These are phyloP conservation scores for Rhizoclosmatium globosum DNA, from an alignment of 192 early-diverging fungal species.

Conservation along the genomic window DNA sequence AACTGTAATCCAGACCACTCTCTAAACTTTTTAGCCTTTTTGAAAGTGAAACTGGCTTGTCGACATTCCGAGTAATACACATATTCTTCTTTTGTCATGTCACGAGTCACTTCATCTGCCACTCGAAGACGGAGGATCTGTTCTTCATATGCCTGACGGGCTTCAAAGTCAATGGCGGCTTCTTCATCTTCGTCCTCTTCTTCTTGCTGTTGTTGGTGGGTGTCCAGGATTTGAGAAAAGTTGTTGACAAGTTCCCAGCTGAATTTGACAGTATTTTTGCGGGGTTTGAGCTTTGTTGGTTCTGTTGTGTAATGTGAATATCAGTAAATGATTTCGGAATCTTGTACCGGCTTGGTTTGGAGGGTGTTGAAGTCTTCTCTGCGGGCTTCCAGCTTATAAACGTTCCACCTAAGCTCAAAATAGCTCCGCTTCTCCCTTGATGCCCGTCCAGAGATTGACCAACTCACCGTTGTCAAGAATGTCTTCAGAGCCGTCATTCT, in stretches of 20 bases:
- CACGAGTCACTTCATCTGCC: constrained; percentile 91
- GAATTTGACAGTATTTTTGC: constrained; percentile 83
- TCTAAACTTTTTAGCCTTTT: constrained; percentile 90
- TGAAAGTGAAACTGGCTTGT: constrained; percentile 97
- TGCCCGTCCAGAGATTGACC: background rate
- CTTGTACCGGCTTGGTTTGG: too few relatives aligned
- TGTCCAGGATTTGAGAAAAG: constrained; percentile 74
- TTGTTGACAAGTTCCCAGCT: constrained; percentile 91
- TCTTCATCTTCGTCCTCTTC: constrained; percentile 83
- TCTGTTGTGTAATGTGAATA: constrained; percentile 32
- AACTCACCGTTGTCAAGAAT: constrained; percentile 11
- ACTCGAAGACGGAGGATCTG: constrained; percentile 71
- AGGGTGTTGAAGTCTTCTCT: too few relatives aligned
- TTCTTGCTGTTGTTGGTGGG: constrained; percentile 11
- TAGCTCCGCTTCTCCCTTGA: background rate
- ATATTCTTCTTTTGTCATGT: constrained; percentile 99
- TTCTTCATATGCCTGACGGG: constrained; percentile 86
- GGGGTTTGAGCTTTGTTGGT: constrained; percentile 53
- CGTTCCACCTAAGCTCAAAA: constrained; percentile 1
- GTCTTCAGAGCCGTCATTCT: constrained; percentile 12
- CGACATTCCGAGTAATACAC: constrained; percentile 98
- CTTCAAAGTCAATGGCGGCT: constrained; percentile 80
- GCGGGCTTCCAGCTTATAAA: background rate
- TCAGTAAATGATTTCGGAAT: background rate
- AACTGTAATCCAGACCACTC: constrained; percentile 94